Evolutionary conservation across 108 stramenopile genomes (phyloP), one percentile per base, ranked within the genome.

Genomic region (Pseudonitzschia pungens): DNA sequence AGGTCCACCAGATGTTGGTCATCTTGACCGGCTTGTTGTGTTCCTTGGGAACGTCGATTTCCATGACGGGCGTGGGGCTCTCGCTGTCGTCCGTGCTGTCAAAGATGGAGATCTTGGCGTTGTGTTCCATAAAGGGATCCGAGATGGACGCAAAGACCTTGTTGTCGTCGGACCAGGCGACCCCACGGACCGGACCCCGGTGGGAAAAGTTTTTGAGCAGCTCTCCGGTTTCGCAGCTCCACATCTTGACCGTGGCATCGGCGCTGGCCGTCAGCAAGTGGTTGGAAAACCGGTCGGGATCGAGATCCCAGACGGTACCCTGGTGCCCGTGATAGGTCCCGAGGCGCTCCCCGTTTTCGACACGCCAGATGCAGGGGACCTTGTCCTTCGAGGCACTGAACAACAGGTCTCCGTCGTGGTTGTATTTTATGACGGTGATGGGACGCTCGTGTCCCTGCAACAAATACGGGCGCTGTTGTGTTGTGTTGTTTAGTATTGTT

Each of bases 391-490:
- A 89, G 22, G 92, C 95, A 8, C 97, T 92, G 85, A 99, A 97
- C 53, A 99, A 78, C 10, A 99, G 82, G 77, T 99, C 99, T 14
- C 99, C 99, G 72, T 98, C 96, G 57, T 83, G 70, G 81, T 99
- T 99, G 96, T 95, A 99, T 64, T 96, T 86, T 45, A 99, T 95
- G 60, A 88, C 86, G 18, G 99, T 99, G 72, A 99, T 97, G 60
- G 98, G 93, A 64, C 99, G 93, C 77, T 98, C 98, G 89, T 99
- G 99, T 56, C 97, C 98, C 84, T 99, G 98, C 15, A 98, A 85
- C 32, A 99, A 68, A 70, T 97, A 97, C n/a, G 98, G 98, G 71
- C 92, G 87, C 95, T 86, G 56, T 21, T 7, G 21, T 51, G 50
- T 7, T n/a, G 50, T 4, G n/a, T 8, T n/a, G 50, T 3, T 4